These are phyloP conservation scores for Vararia minispora DNA, from an alignment of 768 basidiomycete species.

Conservation along the genomic window DNA sequence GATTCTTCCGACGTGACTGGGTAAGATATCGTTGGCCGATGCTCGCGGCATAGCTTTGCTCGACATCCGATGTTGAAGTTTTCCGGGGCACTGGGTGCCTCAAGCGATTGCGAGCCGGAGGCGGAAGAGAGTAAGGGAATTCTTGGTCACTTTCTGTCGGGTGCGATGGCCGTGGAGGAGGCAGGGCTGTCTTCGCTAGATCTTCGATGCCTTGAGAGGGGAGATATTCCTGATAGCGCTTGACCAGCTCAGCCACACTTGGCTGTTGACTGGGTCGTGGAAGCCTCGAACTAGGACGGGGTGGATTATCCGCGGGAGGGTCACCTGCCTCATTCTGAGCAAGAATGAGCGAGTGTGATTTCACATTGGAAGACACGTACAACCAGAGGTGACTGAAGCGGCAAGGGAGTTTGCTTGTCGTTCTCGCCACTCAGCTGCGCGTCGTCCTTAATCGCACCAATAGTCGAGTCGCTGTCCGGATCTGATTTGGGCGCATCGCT, in stretches of 20 bases:
- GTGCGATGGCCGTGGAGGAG: slow-evolving; percentile 36
- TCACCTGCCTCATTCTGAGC: not conserved
- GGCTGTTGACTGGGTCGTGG: slow-evolving; percentile 48
- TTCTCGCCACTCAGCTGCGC: slow-evolving; percentile 1
- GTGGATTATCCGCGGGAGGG: slow-evolving; percentile 12
- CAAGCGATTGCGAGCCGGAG: slow-evolving; percentile 32
- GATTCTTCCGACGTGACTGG: slow-evolving; percentile 30
- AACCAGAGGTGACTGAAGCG: not conserved
- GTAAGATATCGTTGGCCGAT: slow-evolving; percentile 70
- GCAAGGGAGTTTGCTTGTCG: slow-evolving; percentile 1
- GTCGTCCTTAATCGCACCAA: slow-evolving; percentile 38
- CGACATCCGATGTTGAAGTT: slow-evolving; percentile 73
- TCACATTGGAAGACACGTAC: not conserved
- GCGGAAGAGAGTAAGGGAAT: slow-evolving; percentile 25
- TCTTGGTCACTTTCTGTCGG: slow-evolving; percentile 77
- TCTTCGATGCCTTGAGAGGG: slow-evolving; percentile 66
- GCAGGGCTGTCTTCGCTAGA: slow-evolving; percentile 56
- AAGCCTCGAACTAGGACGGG: slow-evolving; percentile 40
- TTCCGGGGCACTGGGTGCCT: slow-evolving; percentile 43
- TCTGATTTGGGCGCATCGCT: slow-evolving; percentile 35
- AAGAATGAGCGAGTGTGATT: too few species aligned
- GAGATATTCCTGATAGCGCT: slow-evolving; percentile 67
- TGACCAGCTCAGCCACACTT: slow-evolving; percentile 78
- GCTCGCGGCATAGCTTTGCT: slow-evolving; percentile 88
- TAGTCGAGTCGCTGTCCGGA: slow-evolving; percentile 77